A percentile compares a stretch with the other conserved stretches of the same genome.
phyloP scores from a whole-genome alignment of 371 early-diverging fungal species.

The Mortierella sp. region DNA sequence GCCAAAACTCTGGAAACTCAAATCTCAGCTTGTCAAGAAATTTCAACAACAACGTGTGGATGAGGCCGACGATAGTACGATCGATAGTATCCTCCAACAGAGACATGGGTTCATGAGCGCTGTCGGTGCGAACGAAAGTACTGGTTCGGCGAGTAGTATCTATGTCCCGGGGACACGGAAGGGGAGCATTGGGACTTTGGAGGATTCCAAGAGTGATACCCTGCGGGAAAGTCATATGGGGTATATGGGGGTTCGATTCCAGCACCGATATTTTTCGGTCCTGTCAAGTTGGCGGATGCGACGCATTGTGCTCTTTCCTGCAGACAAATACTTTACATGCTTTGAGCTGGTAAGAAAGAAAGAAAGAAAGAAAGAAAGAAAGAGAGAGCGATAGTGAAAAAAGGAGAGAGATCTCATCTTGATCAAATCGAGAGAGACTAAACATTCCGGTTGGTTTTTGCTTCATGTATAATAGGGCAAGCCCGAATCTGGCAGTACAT shows the following conservation, averaged over 20 bases:
- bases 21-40: slow-evolving; percentile 15
- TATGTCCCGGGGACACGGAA: slow-evolving; percentile 26
- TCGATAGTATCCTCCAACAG: slow-evolving; percentile 33
- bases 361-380: no score
- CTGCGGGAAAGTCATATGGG: slow-evolving; percentile 62
- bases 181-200: slow-evolving; percentile 38
- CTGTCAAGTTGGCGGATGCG: slow-evolving; percentile 70
- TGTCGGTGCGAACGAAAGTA: not conserved
- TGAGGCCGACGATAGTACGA: slow-evolving; percentile 24
- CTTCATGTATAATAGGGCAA: slow-evolving; percentile 14
- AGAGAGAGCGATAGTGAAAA: no score
- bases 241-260: slow-evolving; percentile 64
- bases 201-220: slow-evolving; percentile 28
- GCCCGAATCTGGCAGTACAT: slow-evolving; percentile 56
- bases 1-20: slow-evolving; percentile 59
- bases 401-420: no score
- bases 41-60: slow-evolving; percentile 5
- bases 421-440: not conserved
- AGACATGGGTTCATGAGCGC: not conserved
- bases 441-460: not conserved
- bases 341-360: slow-evolving; percentile 49
- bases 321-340: slow-evolving; percentile 62
- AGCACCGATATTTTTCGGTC: slow-evolving; percentile 63
- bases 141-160: slow-evolving; percentile 1
- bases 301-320: slow-evolving; percentile 66